These are phyloP conservation scores for Mycena chlorophos DNA, from an alignment of 768 basidiomycete genomes.

Conservation along the genomic window DNA sequence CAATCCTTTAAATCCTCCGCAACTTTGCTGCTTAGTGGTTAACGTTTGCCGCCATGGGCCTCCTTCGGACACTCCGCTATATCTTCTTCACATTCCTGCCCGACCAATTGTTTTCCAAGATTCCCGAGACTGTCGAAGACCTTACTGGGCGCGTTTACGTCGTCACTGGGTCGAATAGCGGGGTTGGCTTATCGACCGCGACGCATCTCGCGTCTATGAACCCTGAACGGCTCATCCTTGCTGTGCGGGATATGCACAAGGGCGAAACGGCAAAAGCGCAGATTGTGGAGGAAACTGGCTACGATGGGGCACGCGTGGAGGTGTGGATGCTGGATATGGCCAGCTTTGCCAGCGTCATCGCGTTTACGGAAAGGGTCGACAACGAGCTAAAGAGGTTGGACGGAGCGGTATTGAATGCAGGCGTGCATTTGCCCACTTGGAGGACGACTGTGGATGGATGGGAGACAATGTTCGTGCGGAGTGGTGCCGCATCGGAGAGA, in stretches of 20 bases:
- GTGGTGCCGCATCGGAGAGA: too few relatives aligned
- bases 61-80: background rate
- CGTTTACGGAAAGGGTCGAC: conserved; percentile 13
- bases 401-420: conserved; percentile 17
- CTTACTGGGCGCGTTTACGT: conserved; percentile 37
- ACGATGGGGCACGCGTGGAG: conserved; percentile 2
- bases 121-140: conserved; percentile 21
- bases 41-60: background rate
- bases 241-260: conserved; percentile 8
- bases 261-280: conserved; percentile 8
- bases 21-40: background rate
- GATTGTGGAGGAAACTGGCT: conserved; percentile 5
- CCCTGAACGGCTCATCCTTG: conserved; percentile 11
- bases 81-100: conserved; percentile 1
- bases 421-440: background rate
- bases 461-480: conserved; percentile 11
- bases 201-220: conserved; percentile 12
- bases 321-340: conserved; percentile 17
- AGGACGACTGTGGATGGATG: conserved; percentile 6
- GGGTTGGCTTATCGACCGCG: conserved; percentile 42
- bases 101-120: conserved; percentile 6
- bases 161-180: conserved; percentile 40
- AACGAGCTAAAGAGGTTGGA: conserved; percentile 8
- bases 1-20: too few relatives aligned
- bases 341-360: conserved; percentile 7